These are phyloP conservation scores for Tuber aestivum DNA, from an alignment of 495 filamentous ascomycete genomes.

Conservation along the genomic window DNA sequence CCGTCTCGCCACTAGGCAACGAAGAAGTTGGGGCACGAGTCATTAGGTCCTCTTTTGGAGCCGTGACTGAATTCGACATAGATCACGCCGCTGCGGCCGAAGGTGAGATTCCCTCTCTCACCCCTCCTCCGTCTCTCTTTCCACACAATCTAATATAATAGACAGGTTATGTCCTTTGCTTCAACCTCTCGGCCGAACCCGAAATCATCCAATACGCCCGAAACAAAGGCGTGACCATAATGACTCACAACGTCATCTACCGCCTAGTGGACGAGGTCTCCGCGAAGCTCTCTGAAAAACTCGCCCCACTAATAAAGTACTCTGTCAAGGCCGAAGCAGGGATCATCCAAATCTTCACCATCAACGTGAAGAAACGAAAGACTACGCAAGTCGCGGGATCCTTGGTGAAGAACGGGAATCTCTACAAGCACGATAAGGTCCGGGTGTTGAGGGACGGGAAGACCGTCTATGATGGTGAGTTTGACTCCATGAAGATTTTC, in stretches of 20 bases:
- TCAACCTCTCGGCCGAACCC: constrained; percentile 70
- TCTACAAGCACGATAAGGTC: constrained; percentile 58
- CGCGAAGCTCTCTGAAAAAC: constrained; percentile 57
- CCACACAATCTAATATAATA: constrained; percentile 5
- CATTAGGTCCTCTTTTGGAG: constrained; percentile 69
- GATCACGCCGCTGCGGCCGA: constrained; percentile 72
- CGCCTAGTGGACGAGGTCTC: constrained; percentile 78
- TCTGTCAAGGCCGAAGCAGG: constrained; percentile 84
- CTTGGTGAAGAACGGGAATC: constrained; percentile 73
- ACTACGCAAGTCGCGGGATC: constrained; percentile 76
- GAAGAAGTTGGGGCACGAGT: constrained; percentile 73
- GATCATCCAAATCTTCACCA: constrained; percentile 72
- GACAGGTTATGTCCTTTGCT: constrained; percentile 63
- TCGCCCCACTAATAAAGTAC: constrained; percentile 58
- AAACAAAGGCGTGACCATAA: constrained; percentile 60
- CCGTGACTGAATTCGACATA: constrained; percentile 78
- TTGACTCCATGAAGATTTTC: constrained; percentile 77
- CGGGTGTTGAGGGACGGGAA: constrained; percentile 61
- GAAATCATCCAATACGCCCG: constrained; percentile 66
- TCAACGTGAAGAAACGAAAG: constrained; percentile 64
- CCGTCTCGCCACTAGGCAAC: constrained; percentile 69
- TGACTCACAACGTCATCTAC: constrained; percentile 92
- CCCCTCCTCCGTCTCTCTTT: neutral
- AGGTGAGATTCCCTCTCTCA: constrained; percentile 20
- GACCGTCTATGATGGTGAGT: constrained; percentile 72